Percentiles rank a stretch among this genome's conserved stretches.
These are phyloP conservation scores for Geosmithia flava DNA, from an alignment of 2,329 filamentous ascomycete genomes.

Conservation along the genomic window DNA sequence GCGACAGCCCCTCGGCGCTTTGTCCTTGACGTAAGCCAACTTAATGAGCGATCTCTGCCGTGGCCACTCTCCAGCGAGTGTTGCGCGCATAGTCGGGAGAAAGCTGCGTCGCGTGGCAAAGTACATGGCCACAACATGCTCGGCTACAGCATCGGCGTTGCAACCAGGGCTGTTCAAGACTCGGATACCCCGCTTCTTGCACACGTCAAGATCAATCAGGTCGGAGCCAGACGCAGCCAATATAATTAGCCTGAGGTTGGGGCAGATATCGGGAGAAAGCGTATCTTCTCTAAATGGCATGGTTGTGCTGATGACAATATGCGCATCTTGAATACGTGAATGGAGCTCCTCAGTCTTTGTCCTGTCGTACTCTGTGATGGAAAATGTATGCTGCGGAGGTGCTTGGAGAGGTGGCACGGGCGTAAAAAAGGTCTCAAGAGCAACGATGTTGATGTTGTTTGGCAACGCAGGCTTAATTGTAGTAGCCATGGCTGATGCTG, in stretches of 20 bases:
- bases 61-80: neutral
- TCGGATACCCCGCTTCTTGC: constrained; percentile 42
- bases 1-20: constrained; percentile 10
- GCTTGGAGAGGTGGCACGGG: constrained; percentile 3
- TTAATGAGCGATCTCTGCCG: constrained; percentile 1
- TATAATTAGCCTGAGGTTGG: neutral
- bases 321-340: neutral
- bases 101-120: constrained; percentile 30
- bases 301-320: neutral
- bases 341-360: neutral
- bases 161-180: constrained; percentile 63
- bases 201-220: constrained; percentile 53
- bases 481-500: too few relatives aligned
- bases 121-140: constrained; percentile 58
- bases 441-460: constrained; percentile 5
- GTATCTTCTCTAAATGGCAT: neutral
- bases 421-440: constrained; percentile 5
- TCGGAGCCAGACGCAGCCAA: constrained; percentile 28
- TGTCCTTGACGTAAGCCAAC: constrained; percentile 5
- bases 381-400: constrained; percentile 3
- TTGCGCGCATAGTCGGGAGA: neutral
- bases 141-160: constrained; percentile 63
- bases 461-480: neutral
- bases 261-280: neutral
- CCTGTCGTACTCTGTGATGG: neutral